Percentiles rank a stretch among this genome's conserved stretches.
These are phyloP conservation scores for Aspergillus nidulans DNA, from an alignment of 495 filamentous ascomycete genomes.

Conservation along the genomic window DNA sequence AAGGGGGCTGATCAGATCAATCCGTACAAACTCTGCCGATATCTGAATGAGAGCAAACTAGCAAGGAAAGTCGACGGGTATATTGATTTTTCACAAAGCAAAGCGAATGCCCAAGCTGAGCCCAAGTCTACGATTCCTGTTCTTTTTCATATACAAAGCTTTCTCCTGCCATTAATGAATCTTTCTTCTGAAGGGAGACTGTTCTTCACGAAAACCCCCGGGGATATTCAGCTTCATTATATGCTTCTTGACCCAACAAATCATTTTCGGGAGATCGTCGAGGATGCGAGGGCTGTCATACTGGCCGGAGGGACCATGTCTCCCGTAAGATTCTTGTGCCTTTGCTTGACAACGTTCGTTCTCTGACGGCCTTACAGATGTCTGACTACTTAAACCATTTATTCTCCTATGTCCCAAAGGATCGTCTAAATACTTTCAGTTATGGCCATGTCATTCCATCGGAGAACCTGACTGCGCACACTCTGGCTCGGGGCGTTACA, in stretches of 20 bases:
- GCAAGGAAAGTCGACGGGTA: constrained; percentile 95
- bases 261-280: constrained; percentile 84
- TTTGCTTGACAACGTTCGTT: background rate
- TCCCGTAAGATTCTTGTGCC: constrained; percentile 46
- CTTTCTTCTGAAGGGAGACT: constrained; percentile 82
- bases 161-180: constrained; percentile 80
- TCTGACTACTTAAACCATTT: constrained; percentile 80
- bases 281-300: constrained; percentile 82
- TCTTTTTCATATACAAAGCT: constrained; percentile 77
- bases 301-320: constrained; percentile 97
- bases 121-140: constrained; percentile 57
- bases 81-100: constrained; percentile 53
- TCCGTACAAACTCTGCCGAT: constrained; percentile 77
- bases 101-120: constrained; percentile 22
- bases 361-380: constrained; percentile 47
- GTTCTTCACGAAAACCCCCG: constrained; percentile 62
- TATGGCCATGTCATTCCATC: constrained; percentile 92
- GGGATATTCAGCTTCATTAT: constrained; percentile 68
- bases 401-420: constrained; percentile 66
- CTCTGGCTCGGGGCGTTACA: constrained; percentile 49
- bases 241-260: constrained; percentile 91
- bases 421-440: constrained; percentile 72
- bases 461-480: constrained; percentile 72
- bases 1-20: constrained; percentile 96
- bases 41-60: constrained; percentile 87